Conservation (phyloP, 192 early-diverging fungal species). For the Podila verticillata region DNA sequence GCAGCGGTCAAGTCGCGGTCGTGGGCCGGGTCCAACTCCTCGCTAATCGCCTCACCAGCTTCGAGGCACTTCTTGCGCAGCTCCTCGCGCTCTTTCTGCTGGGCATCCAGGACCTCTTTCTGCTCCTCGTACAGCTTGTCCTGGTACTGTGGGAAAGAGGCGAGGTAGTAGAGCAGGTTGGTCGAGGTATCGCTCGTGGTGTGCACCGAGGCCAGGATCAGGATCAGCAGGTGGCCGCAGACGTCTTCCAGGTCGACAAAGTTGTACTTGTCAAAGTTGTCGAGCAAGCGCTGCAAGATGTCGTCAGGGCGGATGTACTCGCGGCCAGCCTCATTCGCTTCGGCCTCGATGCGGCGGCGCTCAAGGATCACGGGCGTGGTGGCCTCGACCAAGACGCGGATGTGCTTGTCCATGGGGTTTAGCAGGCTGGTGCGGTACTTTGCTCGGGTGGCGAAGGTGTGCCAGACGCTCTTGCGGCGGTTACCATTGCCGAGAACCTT, state of each 20-base stretch:
- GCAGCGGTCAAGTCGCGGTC: conserved; percentile 25
- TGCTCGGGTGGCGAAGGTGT: conserved; percentile 6
- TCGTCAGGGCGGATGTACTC: conserved; percentile 35
- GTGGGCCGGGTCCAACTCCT: conserved; percentile 19
- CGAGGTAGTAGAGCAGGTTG: conserved; percentile 39
- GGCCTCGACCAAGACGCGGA: conserved; percentile 14
- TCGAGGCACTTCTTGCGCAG: conserved; percentile 13
- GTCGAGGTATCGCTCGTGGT: conserved; percentile 48
- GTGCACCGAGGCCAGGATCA: conserved; percentile 52
- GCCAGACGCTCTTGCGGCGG: conserved; percentile 6
- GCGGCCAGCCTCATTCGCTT: conserved; percentile 3
- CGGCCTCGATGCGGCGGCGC: conserved; percentile 26
- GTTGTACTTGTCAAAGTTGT: conserved; percentile 45
- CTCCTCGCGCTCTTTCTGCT: conserved; percentile 21
- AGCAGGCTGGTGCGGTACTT: conserved; percentile 6
- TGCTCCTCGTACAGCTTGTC: conserved; percentile 47
- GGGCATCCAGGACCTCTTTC: conserved; percentile 25
- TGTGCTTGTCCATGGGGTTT: conserved; percentile 23
- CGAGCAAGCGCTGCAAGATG: conserved; percentile 47
- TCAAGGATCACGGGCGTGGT: conserved; percentile 23
- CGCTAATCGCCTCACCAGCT: background rate
- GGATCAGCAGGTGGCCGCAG: conserved; percentile 39
- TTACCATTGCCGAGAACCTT: background rate
- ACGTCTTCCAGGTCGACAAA: conserved; percentile 43
- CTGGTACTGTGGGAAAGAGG: conserved; percentile 30